A percentile compares a stretch with the other conserved stretches of the same genome.
phyloP scores from a whole-genome alignment of 2,329 filamentous ascomycete species.

The Pseudogymnoascus sp. region DNA sequence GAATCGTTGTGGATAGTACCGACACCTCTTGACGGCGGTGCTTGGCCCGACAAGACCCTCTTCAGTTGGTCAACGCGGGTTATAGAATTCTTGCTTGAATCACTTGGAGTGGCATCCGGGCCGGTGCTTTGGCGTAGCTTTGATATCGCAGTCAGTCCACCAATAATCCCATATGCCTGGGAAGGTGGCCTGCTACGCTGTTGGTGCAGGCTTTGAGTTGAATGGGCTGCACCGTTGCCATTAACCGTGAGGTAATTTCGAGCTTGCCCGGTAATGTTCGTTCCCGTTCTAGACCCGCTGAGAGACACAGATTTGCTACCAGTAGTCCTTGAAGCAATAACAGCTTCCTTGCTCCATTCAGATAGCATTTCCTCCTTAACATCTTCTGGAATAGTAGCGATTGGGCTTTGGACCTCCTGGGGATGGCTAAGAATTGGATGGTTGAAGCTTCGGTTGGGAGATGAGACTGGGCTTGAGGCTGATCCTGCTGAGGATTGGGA shows the following conservation, averaged over 20 bases:
- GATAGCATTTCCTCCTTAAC: constrained; percentile 69
- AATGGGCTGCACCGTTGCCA: constrained; percentile 32
- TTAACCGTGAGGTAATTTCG: constrained; percentile 52
- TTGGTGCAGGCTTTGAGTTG: constrained; percentile 23
- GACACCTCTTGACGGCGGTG: constrained; percentile 29
- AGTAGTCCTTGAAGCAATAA: constrained; percentile 59
- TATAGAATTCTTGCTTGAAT: constrained; percentile 41
- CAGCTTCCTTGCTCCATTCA: constrained; percentile 71
- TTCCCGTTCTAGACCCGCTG: constrained; percentile 63
- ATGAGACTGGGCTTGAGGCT: constrained; percentile 59
- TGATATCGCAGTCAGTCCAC: constrained; percentile 29
- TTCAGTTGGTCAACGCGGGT: constrained; percentile 57
- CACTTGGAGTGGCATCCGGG: constrained; percentile 28
- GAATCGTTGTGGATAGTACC: constrained; percentile 40
- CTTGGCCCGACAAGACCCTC: constrained; percentile 48
- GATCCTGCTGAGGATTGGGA: constrained; percentile 53
- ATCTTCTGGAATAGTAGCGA: constrained; percentile 52
- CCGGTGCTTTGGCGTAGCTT: constrained; percentile 47
- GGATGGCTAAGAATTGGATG: constrained; percentile 50
- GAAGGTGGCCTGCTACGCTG: constrained; percentile 22
- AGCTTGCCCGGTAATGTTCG: constrained; percentile 36
- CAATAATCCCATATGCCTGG: constrained; percentile 22
- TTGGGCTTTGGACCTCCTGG: constrained; percentile 31
- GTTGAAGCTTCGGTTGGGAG: constrained; percentile 56
- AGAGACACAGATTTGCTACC: constrained; percentile 65